These are phyloP conservation scores for Trypanosoma conorhini DNA, from an alignment of 208 protist genomes.

Conservation along the genomic window DNA sequence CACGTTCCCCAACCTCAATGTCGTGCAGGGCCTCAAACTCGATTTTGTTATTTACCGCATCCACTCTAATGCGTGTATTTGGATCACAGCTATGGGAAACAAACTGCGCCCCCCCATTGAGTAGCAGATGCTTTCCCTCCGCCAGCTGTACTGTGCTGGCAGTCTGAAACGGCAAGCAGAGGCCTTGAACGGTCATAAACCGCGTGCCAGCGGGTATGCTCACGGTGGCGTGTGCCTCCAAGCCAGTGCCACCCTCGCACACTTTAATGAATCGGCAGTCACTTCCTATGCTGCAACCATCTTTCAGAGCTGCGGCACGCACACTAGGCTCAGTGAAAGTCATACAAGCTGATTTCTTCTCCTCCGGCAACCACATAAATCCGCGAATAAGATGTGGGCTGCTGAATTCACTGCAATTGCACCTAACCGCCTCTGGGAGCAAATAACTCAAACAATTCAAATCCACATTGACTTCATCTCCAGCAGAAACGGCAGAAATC, in stretches of 20 bases:
- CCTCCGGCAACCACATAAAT: conserved; percentile 39
- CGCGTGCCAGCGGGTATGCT: conserved; percentile 51
- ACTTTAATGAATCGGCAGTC: conserved; percentile 51
- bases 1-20: conserved; percentile 59
- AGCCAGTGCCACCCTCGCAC: conserved; percentile 57
- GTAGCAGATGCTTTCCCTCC: conserved; percentile 69
- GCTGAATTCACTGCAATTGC: conserved; percentile 35
- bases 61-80: conserved; percentile 67
- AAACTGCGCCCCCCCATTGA: conserved; percentile 71
- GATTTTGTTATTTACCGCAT: conserved; percentile 61
- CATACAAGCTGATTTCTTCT: conserved; percentile 40
- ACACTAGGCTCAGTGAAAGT: conserved; percentile 52
- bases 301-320: conserved; percentile 43
- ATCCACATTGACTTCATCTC: conserved; percentile 72
- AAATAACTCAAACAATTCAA: conserved; percentile 64
- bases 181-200: conserved; percentile 38
- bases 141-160: conserved; percentile 7
- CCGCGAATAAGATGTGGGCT: conserved; percentile 46
- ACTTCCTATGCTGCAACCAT: conserved; percentile 49
- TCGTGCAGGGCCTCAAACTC: conserved; percentile 75
- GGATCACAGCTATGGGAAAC: conserved; percentile 85
- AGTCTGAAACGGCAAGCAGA: neutral
- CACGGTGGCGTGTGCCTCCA: conserved; percentile 53
- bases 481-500: conserved; percentile 45
- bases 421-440: conserved; percentile 51